Percentiles rank a stretch among this genome's conserved stretches.
Conservation (phyloP, 441 rosid species). For the Euphorbia corollata region DNA sequence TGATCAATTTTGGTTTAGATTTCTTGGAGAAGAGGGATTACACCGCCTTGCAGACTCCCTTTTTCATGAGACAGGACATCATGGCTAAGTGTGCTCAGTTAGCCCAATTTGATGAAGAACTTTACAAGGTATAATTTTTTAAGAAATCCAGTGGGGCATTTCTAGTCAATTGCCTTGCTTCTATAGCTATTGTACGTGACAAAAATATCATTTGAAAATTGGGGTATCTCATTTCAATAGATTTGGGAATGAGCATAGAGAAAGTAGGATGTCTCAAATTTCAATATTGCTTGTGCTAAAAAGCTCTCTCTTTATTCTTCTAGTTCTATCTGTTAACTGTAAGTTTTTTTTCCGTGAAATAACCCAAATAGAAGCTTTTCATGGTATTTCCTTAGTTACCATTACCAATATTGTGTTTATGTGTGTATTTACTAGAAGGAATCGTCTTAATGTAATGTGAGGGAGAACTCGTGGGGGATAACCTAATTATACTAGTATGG, state of each 20-base stretch:
- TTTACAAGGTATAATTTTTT: constrained; percentile 56
- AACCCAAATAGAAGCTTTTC: neutral
- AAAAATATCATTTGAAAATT: neutral
- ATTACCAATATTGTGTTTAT: neutral
- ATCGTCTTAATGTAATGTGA: neutral
- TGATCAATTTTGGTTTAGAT: constrained; percentile 70
- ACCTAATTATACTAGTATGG: neutral
- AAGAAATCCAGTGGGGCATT: neutral
- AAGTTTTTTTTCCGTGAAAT: neutral
- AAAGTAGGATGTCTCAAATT: neutral
- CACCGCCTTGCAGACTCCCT: constrained; percentile 71
- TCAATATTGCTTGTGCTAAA: neutral
- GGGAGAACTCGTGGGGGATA: neutral
- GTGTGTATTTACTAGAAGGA: neutral
- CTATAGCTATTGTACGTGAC: neutral
- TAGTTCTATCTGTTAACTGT: neutral
- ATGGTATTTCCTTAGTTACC: neutral
- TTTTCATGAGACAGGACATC: constrained; percentile 82
- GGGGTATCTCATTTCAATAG: neutral
- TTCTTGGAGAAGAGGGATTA: constrained; percentile 63
- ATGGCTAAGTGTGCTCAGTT: constrained; percentile 94
- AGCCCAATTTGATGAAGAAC: constrained; percentile 91
- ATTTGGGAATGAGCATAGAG: neutral
- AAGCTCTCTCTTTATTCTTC: neutral
- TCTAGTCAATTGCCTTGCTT: neutral